Evolutionary conservation across 192 early-diverging fungal genomes (phyloP).

Genomic region (Lobosporangium transversale): DNA sequence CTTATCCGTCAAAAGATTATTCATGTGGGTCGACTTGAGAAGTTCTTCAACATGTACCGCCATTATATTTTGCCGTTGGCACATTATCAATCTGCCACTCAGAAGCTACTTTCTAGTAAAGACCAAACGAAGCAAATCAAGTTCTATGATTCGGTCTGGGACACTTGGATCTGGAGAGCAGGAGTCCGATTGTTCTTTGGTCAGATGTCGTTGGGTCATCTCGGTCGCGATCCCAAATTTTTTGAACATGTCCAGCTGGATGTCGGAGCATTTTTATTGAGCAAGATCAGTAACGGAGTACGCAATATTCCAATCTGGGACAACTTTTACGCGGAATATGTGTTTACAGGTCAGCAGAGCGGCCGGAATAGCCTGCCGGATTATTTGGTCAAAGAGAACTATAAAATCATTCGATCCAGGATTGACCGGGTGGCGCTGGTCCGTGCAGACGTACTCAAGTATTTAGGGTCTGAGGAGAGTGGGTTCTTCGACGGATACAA

Average conservation of each 20-base stretch:
- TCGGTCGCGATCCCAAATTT: slow-evolving; percentile 50
- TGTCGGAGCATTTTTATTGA: slow-evolving; percentile 41
- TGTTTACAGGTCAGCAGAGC: slow-evolving; percentile 45
- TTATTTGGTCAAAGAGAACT: slow-evolving; percentile 45
- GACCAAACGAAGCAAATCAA: slow-evolving; percentile 32
- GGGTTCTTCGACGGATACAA: slow-evolving; percentile 53
- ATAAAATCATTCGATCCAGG: slow-evolving; percentile 40
- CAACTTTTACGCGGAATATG: slow-evolving; percentile 50
- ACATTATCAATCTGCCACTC: slow-evolving; percentile 30
- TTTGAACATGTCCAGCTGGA: slow-evolving; percentile 52
- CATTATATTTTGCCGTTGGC: slow-evolving; percentile 34
- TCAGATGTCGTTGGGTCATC: slow-evolving; percentile 46
- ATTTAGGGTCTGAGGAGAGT: slow-evolving; percentile 45
- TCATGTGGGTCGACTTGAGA: slow-evolving; percentile 47
- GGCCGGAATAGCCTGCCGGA: slow-evolving; percentile 38
- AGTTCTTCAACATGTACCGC: slow-evolving; percentile 45
- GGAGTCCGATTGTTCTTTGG: slow-evolving; percentile 42
- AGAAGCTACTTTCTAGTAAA: slow-evolving; percentile 21
- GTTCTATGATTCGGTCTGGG: slow-evolving; percentile 40
- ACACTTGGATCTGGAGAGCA: slow-evolving; percentile 46
- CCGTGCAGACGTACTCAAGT: slow-evolving; percentile 46
- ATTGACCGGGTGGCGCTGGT: slow-evolving; percentile 39
- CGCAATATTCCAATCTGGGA: slow-evolving; percentile 51
- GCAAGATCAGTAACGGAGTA: slow-evolving; percentile 44
- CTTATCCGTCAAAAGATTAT: slow-evolving; percentile 46